Evolutionary conservation across 2,329 filamentous ascomycete genomes (phyloP).

Genomic region (Graphiopsis chlorocephala): DNA sequence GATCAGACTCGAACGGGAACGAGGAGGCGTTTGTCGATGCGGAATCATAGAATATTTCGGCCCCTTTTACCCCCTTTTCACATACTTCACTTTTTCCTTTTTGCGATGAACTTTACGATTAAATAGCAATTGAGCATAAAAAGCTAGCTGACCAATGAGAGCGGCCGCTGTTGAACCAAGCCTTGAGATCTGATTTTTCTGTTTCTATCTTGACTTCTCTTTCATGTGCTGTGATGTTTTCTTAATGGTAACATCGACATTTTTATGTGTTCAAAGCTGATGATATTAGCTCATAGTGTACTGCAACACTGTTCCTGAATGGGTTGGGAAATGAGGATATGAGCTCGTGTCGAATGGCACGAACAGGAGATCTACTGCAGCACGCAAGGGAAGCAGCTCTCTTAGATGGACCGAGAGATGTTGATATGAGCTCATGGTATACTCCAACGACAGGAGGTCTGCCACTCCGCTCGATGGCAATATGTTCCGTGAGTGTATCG

Average conservation of each 20-base stretch:
- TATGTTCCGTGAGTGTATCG: background rate
- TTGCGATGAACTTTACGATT: background rate
- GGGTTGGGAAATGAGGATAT: too few species aligned
- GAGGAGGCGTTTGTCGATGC: slow-evolving; percentile 51
- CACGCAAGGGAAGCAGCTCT: background rate
- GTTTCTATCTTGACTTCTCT: background rate
- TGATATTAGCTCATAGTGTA: background rate
- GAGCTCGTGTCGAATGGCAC: background rate
- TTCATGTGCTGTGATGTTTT: background rate
- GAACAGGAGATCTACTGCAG: background rate
- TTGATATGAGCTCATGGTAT: background rate
- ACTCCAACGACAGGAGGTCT: background rate
- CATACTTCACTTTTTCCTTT: slow-evolving; percentile 1
- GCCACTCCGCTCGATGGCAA: background rate
- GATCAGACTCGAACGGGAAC: slow-evolving; percentile 42
- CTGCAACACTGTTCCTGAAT: background rate
- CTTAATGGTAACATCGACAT: background rate
- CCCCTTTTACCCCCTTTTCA: background rate
- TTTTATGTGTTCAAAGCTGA: background rate
- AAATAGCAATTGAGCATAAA: slow-evolving; percentile 2
- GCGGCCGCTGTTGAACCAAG: background rate
- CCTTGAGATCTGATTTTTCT: background rate
- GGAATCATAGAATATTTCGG: slow-evolving; percentile 27
- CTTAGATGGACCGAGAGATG: background rate
- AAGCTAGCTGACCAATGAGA: slow-evolving; percentile 4